Conservation (phyloP, 2,329 filamentous ascomycete species). For the Fusarium concolor region DNA sequence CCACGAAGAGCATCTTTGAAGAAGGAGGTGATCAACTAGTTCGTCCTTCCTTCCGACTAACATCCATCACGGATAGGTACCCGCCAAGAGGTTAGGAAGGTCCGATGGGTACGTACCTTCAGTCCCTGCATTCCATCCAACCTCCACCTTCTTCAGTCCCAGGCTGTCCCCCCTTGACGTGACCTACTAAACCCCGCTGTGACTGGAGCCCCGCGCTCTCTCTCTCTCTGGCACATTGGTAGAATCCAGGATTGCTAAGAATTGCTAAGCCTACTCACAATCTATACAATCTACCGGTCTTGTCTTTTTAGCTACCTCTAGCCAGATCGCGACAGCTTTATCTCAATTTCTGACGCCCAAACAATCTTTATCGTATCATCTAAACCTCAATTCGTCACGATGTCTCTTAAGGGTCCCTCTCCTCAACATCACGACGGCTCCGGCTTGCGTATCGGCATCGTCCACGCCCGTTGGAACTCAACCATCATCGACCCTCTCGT, state of each 20-base stretch:
- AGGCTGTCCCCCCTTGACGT: conserved; percentile 37
- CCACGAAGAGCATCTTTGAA: neutral
- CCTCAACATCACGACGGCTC: conserved; percentile 73
- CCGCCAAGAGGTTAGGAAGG: conserved; percentile 16
- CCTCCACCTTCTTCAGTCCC: neutral
- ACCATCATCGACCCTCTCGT: conserved; percentile 89
- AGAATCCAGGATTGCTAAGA: neutral
- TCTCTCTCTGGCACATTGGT: conserved; percentile 1
- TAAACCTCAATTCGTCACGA: conserved; percentile 10
- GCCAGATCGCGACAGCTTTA: conserved; percentile 18
- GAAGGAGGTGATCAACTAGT: conserved; percentile 14
- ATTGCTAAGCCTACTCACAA: conserved; percentile 20
- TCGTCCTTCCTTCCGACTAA: conserved; percentile 23
- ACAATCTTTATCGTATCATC: conserved; percentile 17
- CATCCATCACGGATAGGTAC: neutral
- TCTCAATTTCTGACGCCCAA: neutral
- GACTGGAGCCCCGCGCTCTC: conserved; percentile 38
- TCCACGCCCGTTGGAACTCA: conserved; percentile 96
- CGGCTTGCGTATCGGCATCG: conserved; percentile 87
- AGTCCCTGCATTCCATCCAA: conserved; percentile 36
- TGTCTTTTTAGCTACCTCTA: neutral
- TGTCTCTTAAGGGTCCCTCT: conserved; percentile 66
- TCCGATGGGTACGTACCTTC: conserved; percentile 36
- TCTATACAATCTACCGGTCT: conserved; percentile 12
- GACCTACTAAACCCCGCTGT: conserved; percentile 42